These are phyloP conservation scores for Clitopilus hobsonii DNA, from an alignment of 768 basidiomycete genomes.

Conservation along the genomic window DNA sequence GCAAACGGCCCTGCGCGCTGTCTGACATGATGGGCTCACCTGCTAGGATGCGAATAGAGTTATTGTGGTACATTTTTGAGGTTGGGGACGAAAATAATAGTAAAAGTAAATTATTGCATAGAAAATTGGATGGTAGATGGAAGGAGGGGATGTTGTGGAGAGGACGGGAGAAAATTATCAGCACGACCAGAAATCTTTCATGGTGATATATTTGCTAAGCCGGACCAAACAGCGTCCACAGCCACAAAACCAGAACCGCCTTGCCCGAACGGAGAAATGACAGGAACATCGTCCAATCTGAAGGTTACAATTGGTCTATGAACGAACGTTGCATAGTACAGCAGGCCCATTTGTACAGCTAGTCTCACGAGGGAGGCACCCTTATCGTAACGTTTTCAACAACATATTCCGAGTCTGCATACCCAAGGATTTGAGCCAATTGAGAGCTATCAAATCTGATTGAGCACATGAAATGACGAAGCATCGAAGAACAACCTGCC, in stretches of 20 bases:
- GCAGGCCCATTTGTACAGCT: constrained; percentile 1
- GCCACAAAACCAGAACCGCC: constrained; percentile 28
- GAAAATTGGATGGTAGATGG: constrained; percentile 15
- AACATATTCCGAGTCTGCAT: constrained; percentile 95
- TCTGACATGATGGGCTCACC: constrained; percentile 31
- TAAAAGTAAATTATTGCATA: constrained; percentile 34
- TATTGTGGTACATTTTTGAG: constrained; percentile 70
- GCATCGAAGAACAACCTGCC: constrained; percentile 44
- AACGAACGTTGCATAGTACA: constrained; percentile 3
- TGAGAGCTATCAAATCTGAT: constrained; percentile 52
- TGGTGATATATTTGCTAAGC: constrained; percentile 16
- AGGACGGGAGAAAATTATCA: constrained; percentile 25
- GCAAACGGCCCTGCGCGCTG: constrained; percentile 9
- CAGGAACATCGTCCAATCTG: too few relatives aligned
- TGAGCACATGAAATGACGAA: constrained; percentile 5
- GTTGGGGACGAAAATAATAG: constrained; percentile 11
- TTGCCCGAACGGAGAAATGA: background rate
- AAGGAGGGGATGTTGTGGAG: constrained; percentile 28
- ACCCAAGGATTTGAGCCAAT: constrained; percentile 77
- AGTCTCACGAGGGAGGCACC: constrained; percentile 35
- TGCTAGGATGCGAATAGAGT: constrained; percentile 71
- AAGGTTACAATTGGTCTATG: constrained; percentile 1
- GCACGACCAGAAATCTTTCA: constrained; percentile 19
- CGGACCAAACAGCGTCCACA: constrained; percentile 36
- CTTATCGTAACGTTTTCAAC: constrained; percentile 92